Evolutionary conservation across 306 rosid genomes (phyloP), one percentile per base, ranked within the genome.

Genomic region (Quercus wislizeni): DNA sequence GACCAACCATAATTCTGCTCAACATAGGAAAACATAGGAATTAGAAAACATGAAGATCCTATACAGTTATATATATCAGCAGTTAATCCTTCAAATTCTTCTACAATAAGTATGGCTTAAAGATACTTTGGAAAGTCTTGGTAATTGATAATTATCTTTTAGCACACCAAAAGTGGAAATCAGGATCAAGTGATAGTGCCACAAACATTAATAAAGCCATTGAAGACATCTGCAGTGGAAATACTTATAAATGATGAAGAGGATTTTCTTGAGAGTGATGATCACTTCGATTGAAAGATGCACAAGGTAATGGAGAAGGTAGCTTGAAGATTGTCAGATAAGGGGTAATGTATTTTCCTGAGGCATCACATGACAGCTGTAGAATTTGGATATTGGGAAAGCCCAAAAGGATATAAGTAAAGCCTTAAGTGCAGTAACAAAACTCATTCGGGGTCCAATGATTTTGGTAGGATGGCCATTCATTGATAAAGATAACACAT

Each of bases 1-100:
- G 96, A 72, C 91, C 91, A 81, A 93, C 91, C 97, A 93, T 87
- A 76, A 93, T 84, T 83, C 96, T 93, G 86, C 79, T 41, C 69
- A 80, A 69, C 67, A 76, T 23, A 49, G 3, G n/a, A 79, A 76
- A 54, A 23, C n/a, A 25, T 10, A 17, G 51, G 18, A 80, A 41
- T 78, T 31, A n/a, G 81, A 64, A 83, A 69, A 51, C 54, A 43
- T 25, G 56, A 69, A 74, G 74, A 58, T 78, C 3, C 46, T 71
- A 1, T 63, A 43, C 41, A 71, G 20, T 70, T 64, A 27, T 43
- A 27, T 79, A n/a, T 14, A 63, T 43, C 55, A 46, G 23, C 76
- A 82, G 69, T 79, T 49, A 20, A 14, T 79, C 27, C 41, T 59
- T 20, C 21, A 54, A 31, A 49, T 65, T 4, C 20, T 41, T 67